phyloP scores from a whole-genome alignment of 768 basidiomycete genomes.

The Lactarius sp. region DNA sequence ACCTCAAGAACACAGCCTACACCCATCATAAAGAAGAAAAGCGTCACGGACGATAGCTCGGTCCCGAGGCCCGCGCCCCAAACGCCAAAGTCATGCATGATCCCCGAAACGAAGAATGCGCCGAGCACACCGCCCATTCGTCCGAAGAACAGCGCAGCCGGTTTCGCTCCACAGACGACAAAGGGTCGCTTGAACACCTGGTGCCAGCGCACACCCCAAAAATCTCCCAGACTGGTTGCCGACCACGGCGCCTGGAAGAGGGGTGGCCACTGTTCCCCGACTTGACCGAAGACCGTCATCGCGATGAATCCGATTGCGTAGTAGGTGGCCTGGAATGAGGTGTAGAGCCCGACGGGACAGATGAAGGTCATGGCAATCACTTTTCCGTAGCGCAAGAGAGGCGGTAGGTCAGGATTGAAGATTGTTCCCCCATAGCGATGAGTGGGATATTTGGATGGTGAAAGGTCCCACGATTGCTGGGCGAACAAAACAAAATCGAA shows the following conservation, averaged over 20 bases:
- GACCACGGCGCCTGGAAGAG: slow-evolving; percentile 54
- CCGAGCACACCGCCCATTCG: slow-evolving; percentile 18
- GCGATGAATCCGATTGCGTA: slow-evolving; percentile 15
- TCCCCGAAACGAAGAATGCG: slow-evolving; percentile 24
- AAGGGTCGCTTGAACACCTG: slow-evolving; percentile 59
- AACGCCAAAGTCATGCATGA: slow-evolving; percentile 24
- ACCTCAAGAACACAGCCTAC: slow-evolving; percentile 20
- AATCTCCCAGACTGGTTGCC: slow-evolving; percentile 52
- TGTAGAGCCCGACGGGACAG: slow-evolving; percentile 17
- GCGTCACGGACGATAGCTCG: slow-evolving; percentile 15
- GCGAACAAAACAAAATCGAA: slow-evolving; percentile 36
- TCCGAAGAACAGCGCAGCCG: slow-evolving; percentile 26
- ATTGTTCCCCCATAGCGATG: slow-evolving; percentile 35
- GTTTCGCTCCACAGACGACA: slow-evolving; percentile 45
- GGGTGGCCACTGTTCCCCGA: slow-evolving; percentile 54
- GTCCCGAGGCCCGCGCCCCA: slow-evolving; percentile 18
- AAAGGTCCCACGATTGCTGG: slow-evolving; percentile 27
- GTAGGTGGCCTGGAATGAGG: slow-evolving; percentile 21
- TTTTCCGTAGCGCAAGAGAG: slow-evolving; percentile 33
- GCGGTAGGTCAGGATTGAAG: slow-evolving; percentile 34
- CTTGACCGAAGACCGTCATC: slow-evolving; percentile 15
- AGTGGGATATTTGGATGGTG: slow-evolving; percentile 34
- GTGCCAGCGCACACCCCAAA: slow-evolving; percentile 68
- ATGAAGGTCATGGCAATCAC: slow-evolving; percentile 25
- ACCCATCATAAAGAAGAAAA: slow-evolving; percentile 25